phyloP scores from a whole-genome alignment of 2,329 filamentous ascomycete species.

The Ceratocystis lukuohia region DNA sequence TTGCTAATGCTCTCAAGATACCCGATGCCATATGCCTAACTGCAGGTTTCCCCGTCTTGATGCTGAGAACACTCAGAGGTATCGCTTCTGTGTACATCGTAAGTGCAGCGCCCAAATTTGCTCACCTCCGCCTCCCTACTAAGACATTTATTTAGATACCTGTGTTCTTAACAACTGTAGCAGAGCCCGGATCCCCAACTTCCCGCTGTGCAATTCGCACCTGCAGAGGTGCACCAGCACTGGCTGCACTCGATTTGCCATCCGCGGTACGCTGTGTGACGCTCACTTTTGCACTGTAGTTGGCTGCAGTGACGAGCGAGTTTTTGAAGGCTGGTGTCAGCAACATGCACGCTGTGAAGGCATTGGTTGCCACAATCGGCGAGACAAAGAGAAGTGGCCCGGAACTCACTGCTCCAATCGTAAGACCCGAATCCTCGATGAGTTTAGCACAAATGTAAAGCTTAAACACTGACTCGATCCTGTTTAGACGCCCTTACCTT shows the following conservation, averaged over 20 bases:
- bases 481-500: slow-evolving; percentile 2
- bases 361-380: slow-evolving; percentile 17
- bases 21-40: neutral
- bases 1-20: slow-evolving; percentile 6
- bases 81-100: slow-evolving; percentile 14
- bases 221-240: slow-evolving; percentile 20
- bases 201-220: slow-evolving; percentile 19
- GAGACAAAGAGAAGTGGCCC: neutral
- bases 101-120: neutral
- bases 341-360: slow-evolving; percentile 20
- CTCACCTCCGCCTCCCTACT: neutral
- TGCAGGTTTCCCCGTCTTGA: slow-evolving; percentile 11
- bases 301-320: slow-evolving; percentile 20
- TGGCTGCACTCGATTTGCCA: slow-evolving; percentile 17
- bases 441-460: neutral
- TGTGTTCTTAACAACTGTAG: slow-evolving; percentile 19
- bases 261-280: slow-evolving; percentile 19
- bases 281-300: slow-evolving; percentile 19
- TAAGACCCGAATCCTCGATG: neutral
- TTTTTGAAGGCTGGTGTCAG: slow-evolving; percentile 20
- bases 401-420: slow-evolving; percentile 4
- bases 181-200: slow-evolving; percentile 17
- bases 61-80: neutral
- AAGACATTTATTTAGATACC: slow-evolving; percentile 19
- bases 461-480: neutral